phyloP scores from a whole-genome alignment of 1,284 basidiomycete genomes.

The Stygiomarasmius scandens region DNA sequence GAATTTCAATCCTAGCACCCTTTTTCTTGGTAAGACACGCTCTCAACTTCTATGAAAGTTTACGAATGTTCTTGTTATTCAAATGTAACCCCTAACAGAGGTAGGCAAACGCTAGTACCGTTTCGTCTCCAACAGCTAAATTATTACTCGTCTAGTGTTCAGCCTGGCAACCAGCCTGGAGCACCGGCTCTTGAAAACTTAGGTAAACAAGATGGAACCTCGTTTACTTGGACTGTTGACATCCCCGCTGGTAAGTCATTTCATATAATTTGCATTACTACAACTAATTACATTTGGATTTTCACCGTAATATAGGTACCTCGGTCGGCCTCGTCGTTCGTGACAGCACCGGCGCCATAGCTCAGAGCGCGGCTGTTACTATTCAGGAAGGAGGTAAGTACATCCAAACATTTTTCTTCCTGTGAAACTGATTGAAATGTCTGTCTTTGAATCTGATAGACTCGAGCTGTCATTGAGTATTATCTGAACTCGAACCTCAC shows the following conservation, averaged over 20 bases:
- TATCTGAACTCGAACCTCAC: too few relatives aligned
- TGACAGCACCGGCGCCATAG: constrained; percentile 50
- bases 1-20: too few relatives aligned
- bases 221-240: constrained; percentile 51
- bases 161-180: constrained; percentile 39
- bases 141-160: constrained; percentile 35
- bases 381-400: constrained; percentile 28
- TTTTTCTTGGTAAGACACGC: too few relatives aligned
- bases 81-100: too few relatives aligned
- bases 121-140: too few relatives aligned
- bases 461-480: too few relatives aligned
- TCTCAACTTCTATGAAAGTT: too few relatives aligned
- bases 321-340: constrained; percentile 52
- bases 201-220: constrained; percentile 33
- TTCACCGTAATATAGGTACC: constrained; percentile 37
- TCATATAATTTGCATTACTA: constrained; percentile 4
- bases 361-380: constrained; percentile 52
- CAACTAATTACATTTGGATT: not conserved
- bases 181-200: constrained; percentile 41
- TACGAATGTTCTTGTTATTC: too few relatives aligned
- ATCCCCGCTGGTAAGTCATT: constrained; percentile 33
- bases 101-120: too few relatives aligned
- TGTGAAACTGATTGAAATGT: too few relatives aligned
- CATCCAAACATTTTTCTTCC: too few relatives aligned
- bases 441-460: too few relatives aligned